Conservation (phyloP, 2,329 filamentous ascomycete species). For the Xylariomycetidae sp. region DNA sequence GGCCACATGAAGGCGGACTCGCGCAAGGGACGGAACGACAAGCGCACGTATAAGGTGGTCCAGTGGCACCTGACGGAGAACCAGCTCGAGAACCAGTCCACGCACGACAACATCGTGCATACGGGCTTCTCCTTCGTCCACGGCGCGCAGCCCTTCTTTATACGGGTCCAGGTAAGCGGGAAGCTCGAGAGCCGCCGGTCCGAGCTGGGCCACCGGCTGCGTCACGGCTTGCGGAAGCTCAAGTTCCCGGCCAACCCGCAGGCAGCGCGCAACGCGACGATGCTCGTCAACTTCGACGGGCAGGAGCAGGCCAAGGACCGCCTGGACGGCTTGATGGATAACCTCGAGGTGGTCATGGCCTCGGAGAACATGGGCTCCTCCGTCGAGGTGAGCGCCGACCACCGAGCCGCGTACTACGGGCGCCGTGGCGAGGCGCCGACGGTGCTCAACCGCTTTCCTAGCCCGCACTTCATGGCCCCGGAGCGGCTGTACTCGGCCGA, state of each 20-base stretch:
- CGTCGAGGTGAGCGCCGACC: slow-evolving; percentile 7
- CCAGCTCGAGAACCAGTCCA: slow-evolving; percentile 19
- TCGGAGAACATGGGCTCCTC: slow-evolving; percentile 15
- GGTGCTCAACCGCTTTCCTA: no score
- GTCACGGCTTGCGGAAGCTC: slow-evolving; percentile 14
- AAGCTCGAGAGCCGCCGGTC: slow-evolving; percentile 18
- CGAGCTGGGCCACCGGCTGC: slow-evolving; percentile 13
- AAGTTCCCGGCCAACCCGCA: slow-evolving; percentile 13
- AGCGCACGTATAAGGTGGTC: slow-evolving; percentile 19
- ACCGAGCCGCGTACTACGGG: slow-evolving; percentile 8
- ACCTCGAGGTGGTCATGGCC: slow-evolving; percentile 17
- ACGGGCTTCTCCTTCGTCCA: slow-evolving; percentile 28
- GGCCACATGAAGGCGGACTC: slow-evolving; percentile 13
- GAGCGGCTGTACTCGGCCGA: slow-evolving; percentile 1
- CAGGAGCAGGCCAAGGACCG: slow-evolving; percentile 11
- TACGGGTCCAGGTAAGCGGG: slow-evolving; percentile 25
- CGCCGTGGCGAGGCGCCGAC: no score
- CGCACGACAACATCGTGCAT: slow-evolving; percentile 21
- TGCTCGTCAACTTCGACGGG: slow-evolving; percentile 19
- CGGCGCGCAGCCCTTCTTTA: slow-evolving; percentile 22
- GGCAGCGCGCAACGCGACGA: slow-evolving; percentile 13
- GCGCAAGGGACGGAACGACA: slow-evolving; percentile 9
- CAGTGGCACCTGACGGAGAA: slow-evolving; percentile 27
- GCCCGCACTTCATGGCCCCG: no score
- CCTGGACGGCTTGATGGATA: slow-evolving; percentile 16